Conservation (phyloP, 495 filamentous ascomycete species). For the Aspergillus cavernicola region DNA sequence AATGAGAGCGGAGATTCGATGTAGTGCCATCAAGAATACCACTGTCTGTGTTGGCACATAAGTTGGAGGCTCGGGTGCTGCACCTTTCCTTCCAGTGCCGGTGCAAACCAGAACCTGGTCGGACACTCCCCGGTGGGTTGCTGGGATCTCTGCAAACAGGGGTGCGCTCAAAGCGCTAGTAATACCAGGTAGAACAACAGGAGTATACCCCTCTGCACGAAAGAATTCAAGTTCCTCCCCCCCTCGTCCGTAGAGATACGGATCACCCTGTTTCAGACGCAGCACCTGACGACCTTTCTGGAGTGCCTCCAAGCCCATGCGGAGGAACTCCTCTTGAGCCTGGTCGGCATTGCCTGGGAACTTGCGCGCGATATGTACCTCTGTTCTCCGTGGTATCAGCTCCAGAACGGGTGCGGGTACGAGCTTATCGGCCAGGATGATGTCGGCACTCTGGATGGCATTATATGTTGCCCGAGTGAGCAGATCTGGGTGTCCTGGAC, state of each 20-base stretch:
- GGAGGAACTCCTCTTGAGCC: constrained; percentile 88
- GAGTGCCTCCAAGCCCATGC: constrained; percentile 68
- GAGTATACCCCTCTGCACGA: constrained; percentile 60
- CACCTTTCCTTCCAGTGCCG: constrained; percentile 91
- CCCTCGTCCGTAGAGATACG: constrained; percentile 91
- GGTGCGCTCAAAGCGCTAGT: constrained; percentile 84
- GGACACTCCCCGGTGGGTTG: constrained; percentile 83
- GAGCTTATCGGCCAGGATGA: constrained; percentile 94
- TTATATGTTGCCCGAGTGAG: constrained; percentile 85
- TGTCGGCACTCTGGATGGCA: constrained; percentile 77
- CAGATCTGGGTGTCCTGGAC: constrained; percentile 87
- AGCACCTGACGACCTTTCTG: constrained; percentile 74
- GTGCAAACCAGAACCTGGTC: constrained; percentile 94
- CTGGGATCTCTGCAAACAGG: constrained; percentile 81
- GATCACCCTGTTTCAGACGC: constrained; percentile 92
- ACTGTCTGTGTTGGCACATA: constrained; percentile 75
- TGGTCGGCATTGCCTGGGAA: constrained; percentile 95
- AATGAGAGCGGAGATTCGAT: constrained; percentile 72
- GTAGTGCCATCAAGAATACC: constrained; percentile 94
- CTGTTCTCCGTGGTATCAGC: constrained; percentile 84
- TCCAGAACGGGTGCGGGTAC: constrained; percentile 84
- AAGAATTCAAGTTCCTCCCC: constrained; percentile 93
- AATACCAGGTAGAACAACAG: constrained; percentile 81
- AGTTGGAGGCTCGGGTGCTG: constrained; percentile 71
- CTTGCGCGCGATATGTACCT: constrained; percentile 90